Conservation (phyloP, 2,329 filamentous ascomycete species). For the Epichloe brachyelytri region DNA sequence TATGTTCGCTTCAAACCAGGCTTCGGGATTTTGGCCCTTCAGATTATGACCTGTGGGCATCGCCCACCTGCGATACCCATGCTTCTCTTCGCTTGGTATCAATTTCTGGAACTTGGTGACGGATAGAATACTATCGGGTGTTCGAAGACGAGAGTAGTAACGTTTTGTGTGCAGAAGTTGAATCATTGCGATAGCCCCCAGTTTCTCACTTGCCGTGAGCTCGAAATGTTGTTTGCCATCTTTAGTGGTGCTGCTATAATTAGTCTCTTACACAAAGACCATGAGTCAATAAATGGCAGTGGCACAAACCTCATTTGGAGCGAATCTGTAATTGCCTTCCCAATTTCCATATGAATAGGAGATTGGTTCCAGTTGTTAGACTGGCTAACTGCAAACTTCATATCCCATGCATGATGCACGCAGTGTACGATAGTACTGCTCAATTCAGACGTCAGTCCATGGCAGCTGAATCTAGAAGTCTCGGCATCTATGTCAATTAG, state of each 20-base stretch:
- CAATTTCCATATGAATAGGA: constrained; percentile 9
- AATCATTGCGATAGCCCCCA: constrained; percentile 10
- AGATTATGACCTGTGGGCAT: background rate
- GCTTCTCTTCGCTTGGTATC: background rate
- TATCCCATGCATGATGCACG: constrained; percentile 18
- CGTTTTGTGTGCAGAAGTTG: constrained; percentile 11
- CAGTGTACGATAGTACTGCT: constrained; percentile 18
- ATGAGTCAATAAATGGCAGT: background rate
- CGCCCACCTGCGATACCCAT: constrained; percentile 5
- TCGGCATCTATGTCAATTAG: constrained; percentile 16
- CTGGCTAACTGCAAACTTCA: constrained; percentile 14
- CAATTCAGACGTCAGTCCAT: constrained; percentile 9
- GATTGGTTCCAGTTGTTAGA: constrained; percentile 6
- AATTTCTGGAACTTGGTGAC: constrained; percentile 14
- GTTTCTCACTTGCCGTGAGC: constrained; percentile 2
- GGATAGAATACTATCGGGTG: constrained; percentile 10
- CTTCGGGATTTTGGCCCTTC: background rate
- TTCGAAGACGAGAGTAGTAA: constrained; percentile 8
- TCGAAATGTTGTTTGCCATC: constrained; percentile 10
- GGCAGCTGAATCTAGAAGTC: constrained; percentile 12
- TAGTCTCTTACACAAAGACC: background rate
- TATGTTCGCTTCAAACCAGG: constrained; percentile 19
- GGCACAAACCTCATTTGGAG: constrained; percentile 15
- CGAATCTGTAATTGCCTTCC: constrained; percentile 11
- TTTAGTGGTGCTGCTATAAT: constrained; percentile 6